These are phyloP conservation scores for Volvox carteri DNA, from an alignment of 163 green algal species.

Conservation along the genomic window DNA sequence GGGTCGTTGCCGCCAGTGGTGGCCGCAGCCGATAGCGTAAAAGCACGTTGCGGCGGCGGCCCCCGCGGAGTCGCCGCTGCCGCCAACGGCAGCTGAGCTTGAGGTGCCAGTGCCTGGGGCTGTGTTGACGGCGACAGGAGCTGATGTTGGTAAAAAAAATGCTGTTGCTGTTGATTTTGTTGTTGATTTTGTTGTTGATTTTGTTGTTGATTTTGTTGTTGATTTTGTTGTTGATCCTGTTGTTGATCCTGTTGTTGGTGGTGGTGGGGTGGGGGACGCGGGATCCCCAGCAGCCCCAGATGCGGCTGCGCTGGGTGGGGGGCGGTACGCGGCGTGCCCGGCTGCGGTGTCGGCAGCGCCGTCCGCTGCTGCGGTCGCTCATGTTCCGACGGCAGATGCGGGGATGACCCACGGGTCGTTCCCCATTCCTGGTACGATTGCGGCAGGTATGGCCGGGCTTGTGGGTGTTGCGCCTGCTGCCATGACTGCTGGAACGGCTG, in stretches of 20 bases:
- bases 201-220: not conserved
- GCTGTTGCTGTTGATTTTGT: not conserved
- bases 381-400: not conserved
- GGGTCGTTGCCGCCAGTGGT: too few relatives aligned
- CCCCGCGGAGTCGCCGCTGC: too few relatives aligned
- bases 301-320: not conserved
- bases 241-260: not conserved
- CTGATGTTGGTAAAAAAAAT: not conserved
- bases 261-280: not conserved
- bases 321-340: not conserved
- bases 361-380: not conserved
- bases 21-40: too few relatives aligned
- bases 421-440: not conserved
- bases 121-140: too few relatives aligned
- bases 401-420: not conserved
- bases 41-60: too few relatives aligned
- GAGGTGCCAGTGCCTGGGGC: too few relatives aligned
- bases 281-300: not conserved
- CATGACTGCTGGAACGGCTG: not conserved
- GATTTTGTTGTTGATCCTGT: not conserved
- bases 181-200: not conserved
- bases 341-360: not conserved
- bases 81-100: too few relatives aligned
- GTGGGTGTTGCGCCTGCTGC: slow-evolving; percentile 3
- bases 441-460: not conserved